Conservation (phyloP, 2,329 filamentous ascomycete species). For the Phoma sp. region DNA sequence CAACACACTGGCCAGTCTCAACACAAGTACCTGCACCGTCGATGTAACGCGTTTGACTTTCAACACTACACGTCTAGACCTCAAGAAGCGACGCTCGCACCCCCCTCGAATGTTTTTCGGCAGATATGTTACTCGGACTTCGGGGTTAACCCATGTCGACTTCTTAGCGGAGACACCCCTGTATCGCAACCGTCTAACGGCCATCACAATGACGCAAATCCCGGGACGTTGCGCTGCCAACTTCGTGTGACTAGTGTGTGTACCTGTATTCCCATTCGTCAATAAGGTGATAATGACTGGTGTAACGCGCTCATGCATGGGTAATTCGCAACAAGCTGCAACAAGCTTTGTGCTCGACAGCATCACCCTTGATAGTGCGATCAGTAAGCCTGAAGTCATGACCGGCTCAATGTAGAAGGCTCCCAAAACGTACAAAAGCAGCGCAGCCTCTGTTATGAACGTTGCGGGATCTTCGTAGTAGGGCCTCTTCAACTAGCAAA, state of each 20-base stretch:
- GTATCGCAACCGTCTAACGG: constrained; percentile 4
- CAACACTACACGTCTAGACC: neutral
- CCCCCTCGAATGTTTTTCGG: neutral
- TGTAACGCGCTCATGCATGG: constrained; percentile 2
- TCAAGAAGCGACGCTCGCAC: neutral
- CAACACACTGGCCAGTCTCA: neutral
- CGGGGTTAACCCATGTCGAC: constrained; percentile 1
- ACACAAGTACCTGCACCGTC: neutral
- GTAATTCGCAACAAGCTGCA: constrained; percentile 3
- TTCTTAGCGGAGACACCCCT: constrained; percentile 6
- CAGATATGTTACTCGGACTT: constrained; percentile 6
- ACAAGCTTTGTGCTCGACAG: constrained; percentile 7
- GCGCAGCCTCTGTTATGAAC: neutral
- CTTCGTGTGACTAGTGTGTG: neutral
- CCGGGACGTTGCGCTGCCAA: neutral
- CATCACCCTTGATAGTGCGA: constrained; percentile 1
- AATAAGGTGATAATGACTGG: neutral
- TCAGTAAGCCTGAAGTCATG: constrained; percentile 16
- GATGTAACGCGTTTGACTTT: too few species aligned
- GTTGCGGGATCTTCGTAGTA: neutral
- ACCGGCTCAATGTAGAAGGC: constrained; percentile 7
- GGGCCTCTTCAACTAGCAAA: neutral
- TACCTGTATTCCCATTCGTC: constrained; percentile 6
- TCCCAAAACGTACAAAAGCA: constrained; percentile 2
- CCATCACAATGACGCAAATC: constrained; percentile 13